A percentile compares a stretch with the other conserved stretches of the same genome.
These are phyloP conservation scores for Mentha longifolia DNA, from an alignment of 257 asterid species.

Conservation along the genomic window DNA sequence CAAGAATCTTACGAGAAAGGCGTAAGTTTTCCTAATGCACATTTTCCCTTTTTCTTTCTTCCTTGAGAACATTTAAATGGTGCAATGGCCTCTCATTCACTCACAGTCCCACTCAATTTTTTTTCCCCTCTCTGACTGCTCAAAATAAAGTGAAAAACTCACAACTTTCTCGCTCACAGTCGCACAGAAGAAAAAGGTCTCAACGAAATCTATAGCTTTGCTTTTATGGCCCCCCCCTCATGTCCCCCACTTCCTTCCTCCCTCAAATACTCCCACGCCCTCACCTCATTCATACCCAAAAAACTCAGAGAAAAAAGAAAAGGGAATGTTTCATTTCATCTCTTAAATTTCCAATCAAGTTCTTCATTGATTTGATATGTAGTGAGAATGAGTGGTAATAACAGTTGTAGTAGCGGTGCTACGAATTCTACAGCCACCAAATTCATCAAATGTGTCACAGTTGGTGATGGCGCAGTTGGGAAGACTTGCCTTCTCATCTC, in stretches of 20 bases:
- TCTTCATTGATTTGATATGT: conserved; percentile 25
- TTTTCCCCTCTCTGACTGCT: conserved; percentile 49
- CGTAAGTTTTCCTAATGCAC: too few relatives aligned
- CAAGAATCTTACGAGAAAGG: too few relatives aligned
- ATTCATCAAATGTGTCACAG: conserved; percentile 62
- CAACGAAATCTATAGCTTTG: conserved; percentile 38
- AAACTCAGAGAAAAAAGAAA: too few relatives aligned
- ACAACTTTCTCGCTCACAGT: conserved; percentile 41
- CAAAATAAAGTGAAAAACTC: conserved; percentile 45
- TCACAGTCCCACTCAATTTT: background rate
- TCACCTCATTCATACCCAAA: conserved; percentile 33
- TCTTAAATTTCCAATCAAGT: conserved; percentile 14
- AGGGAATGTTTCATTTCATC: background rate
- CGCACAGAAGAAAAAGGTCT: conserved; percentile 8
- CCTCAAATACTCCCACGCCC: conserved; percentile 29
- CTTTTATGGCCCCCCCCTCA: conserved; percentile 43
- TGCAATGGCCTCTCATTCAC: conserved; percentile 1
- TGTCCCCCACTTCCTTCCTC: conserved; percentile 42
- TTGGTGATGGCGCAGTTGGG: conserved; percentile 68
- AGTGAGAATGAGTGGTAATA: conserved; percentile 44
- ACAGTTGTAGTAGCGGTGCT: conserved; percentile 30
- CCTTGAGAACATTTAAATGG: background rate
- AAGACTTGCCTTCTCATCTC: conserved; percentile 59
- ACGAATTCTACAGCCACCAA: conserved; percentile 46
- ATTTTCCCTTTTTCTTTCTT: too few relatives aligned